Evolutionary conservation across 2,329 filamentous ascomycete genomes (phyloP).

Genomic region (Aspergillus sp.): DNA sequence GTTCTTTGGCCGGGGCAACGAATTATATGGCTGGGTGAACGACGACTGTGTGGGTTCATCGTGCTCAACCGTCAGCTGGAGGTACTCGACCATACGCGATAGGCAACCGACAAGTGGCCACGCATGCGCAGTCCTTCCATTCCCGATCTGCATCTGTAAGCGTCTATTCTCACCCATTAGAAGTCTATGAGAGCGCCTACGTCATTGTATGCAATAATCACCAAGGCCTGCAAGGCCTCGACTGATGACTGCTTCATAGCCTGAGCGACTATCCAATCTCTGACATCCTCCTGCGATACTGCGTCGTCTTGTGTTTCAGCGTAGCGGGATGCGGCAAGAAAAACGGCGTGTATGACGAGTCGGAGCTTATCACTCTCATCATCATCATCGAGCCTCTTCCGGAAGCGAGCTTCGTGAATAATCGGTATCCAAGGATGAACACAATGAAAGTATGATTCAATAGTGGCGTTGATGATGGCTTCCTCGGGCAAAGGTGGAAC

Average conservation of each 20-base stretch:
- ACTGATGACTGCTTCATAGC: conserved; percentile 23
- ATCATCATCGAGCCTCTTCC: conserved; percentile 21
- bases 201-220: conserved; percentile 39
- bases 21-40: conserved; percentile 27
- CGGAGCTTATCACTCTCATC: conserved; percentile 23
- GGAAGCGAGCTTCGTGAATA: conserved; percentile 34
- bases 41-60: conserved; percentile 25
- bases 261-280: conserved; percentile 11
- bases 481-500: conserved; percentile 9
- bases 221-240: conserved; percentile 24
- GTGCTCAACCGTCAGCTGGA: conserved; percentile 37
- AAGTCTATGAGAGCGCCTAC: conserved; percentile 18
- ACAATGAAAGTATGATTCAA: conserved; percentile 40
- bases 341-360: conserved; percentile 38
- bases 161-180: too few relatives aligned
- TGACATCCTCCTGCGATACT: background rate
- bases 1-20: conserved; percentile 27
- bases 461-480: conserved; percentile 27
- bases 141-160: conserved; percentile 25
- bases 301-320: conserved; percentile 15
- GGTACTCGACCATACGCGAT: conserved; percentile 38
- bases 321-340: conserved; percentile 38
- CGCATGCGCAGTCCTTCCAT: conserved; percentile 29
- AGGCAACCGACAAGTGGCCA: conserved; percentile 41
- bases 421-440: conserved; percentile 46